Evolutionary conservation across 108 stramenopile genomes (phyloP), one percentile per base, ranked within the genome.

Genomic region (Fragilariopsis cylindrus): DNA sequence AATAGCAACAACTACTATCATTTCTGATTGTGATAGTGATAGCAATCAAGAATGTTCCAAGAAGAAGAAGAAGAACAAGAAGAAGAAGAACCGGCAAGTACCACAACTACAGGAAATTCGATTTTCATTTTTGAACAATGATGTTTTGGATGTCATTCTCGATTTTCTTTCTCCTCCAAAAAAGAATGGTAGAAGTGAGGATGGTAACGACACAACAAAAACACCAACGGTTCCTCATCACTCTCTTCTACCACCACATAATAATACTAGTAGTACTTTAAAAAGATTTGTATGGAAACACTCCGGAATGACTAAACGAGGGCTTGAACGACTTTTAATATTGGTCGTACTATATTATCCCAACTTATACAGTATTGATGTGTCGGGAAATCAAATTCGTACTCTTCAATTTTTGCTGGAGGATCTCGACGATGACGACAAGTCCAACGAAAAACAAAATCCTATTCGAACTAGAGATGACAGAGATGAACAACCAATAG

Each of bases 301-400:
- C 43, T 68, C 67, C 8, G 67, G 49, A 48, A 50, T 68, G 67
- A 50, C 13, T 0, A 48, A 68, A 8, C 48, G 16, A 68, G 49
- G 49, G 8, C n/a, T 68, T 0, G 49, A 68, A 8, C 67, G 67
- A 21, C 16, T 68, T 6, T 52, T 68, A 39, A 42, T 42, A 63
- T 5, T n/a, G 7, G 48, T 52, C 4, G 49, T 68, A 39, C 50
- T 68, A 7, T 40, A 48, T 53, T 44, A 50, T 68, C 67, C 67
- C 67, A 50, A 50, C 67, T 3, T 68, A 11, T 21, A 3, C 11
- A 50, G 67, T n/a, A 30, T 68, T 40, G 48, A 48, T 12, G 67
- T 68, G 12, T 50, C 48, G 19, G 49, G 67, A 7, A 68, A 68
- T 52, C 67, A 52, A 8, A 68, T 68, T 52, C 48, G 67, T 16